phyloP scores from a whole-genome alignment of 805 yeast species.

The Teunomyces pallodes region DNA sequence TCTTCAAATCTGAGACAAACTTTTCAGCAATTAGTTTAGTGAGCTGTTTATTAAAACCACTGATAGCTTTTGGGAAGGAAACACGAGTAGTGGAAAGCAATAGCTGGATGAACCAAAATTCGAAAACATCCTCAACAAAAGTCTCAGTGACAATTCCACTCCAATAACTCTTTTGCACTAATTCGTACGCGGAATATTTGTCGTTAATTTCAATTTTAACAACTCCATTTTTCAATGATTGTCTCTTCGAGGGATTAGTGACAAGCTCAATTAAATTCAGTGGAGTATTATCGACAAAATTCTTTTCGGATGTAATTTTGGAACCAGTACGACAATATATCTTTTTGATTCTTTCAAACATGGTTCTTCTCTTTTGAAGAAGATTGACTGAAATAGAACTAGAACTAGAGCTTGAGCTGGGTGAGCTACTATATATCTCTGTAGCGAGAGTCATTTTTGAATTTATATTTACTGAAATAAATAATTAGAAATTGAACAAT shows the following conservation, averaged over 20 bases:
- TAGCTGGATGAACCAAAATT: constrained; percentile 32
- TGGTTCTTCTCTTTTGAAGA: constrained; percentile 11
- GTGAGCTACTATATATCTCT: constrained; percentile 2
- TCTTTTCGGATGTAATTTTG: constrained; percentile 12
- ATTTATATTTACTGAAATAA: not conserved
- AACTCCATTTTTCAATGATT: not conserved
- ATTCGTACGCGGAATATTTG: constrained; percentile 19
- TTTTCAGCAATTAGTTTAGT: constrained; percentile 32
- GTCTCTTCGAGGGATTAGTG: not conserved
- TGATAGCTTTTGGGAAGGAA: constrained; percentile 10
- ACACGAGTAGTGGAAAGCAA: constrained; percentile 20
- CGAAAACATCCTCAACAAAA: constrained; percentile 22
- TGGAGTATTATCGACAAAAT: constrained; percentile 1
- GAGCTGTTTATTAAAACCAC: constrained; percentile 4
- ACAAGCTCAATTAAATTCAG: not conserved
- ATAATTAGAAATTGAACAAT: not conserved
- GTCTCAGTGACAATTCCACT: constrained; percentile 31
- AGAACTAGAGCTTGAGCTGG: constrained; percentile 1
- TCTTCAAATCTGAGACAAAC: constrained; percentile 48
- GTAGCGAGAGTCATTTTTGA: not conserved
- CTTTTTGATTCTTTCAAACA: constrained; percentile 25
- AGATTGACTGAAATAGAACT: constrained; percentile 2
- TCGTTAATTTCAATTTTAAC: constrained; percentile 1
- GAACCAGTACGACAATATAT: constrained; percentile 24
- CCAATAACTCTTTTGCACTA: constrained; percentile 10